Conservation (phyloP, 202 grass and related monocot genomes). For the Panicum virgatum region DNA sequence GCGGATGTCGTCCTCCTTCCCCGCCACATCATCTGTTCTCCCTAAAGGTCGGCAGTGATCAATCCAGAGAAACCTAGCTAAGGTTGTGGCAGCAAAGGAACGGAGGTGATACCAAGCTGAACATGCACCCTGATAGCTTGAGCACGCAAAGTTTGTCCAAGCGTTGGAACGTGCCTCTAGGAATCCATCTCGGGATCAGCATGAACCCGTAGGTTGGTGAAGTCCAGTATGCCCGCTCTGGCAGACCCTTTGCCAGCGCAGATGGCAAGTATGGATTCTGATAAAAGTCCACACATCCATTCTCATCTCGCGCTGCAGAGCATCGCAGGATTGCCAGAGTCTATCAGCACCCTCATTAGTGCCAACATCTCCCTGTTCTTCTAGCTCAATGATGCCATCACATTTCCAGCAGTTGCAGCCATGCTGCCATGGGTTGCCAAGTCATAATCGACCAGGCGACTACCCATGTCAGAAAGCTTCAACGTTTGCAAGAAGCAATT, state of each 20-base stretch:
- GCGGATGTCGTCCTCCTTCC: not conserved
- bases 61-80: not conserved
- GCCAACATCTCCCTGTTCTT: not conserved
- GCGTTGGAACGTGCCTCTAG: not conserved
- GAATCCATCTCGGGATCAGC: not conserved
- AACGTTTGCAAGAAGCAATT: not conserved
- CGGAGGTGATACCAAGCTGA: not conserved
- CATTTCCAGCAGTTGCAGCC: constrained; percentile 22
- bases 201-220: constrained; percentile 3
- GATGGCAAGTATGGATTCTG: not conserved
- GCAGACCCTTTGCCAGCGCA: not conserved
- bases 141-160: not conserved
- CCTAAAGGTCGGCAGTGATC: not conserved
- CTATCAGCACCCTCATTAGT: not conserved
- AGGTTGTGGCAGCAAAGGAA: constrained; percentile 4
- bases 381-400: not conserved
- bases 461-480: not conserved
- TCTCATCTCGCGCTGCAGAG: not conserved
- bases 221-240: not conserved
- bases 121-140: not conserved
- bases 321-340: not conserved
- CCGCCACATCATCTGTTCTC: not conserved
- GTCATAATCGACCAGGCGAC: not conserved
- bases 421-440: not conserved
- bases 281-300: not conserved